Evolutionary conservation across 306 rosid species (phyloP), one percentile per base, ranked within the genome.

Genomic region (Urtica urens): DNA sequence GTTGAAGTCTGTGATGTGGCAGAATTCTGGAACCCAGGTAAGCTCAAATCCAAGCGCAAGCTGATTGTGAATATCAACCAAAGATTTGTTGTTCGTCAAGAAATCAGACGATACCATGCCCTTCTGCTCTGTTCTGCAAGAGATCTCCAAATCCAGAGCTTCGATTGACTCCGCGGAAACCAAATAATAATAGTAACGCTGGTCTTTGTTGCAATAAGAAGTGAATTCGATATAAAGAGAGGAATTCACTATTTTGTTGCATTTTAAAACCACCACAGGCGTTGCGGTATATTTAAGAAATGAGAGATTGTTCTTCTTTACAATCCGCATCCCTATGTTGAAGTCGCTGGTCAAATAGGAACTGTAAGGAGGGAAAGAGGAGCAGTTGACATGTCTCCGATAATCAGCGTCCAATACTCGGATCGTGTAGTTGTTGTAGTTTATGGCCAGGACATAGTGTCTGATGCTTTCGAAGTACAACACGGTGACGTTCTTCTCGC

Each of bases 401-500:
- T 51, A n/a, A 16, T 27, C 39, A 6, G 58, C 10, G 28, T 69
- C 80, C 23, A 58, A 59, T 9, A 74, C 4, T 13, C 64, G 57
- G 39, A 74, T 74, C 3, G 70, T 65, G 26, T 17, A 24, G 44
- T 65, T 49, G 21, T 25, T 25, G 46, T 62, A 62, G 20, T 52
- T 43, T 44, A 62, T 62, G 2, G 51, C 3, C 12, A 23, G 8
- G 0, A 62, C 53, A 4, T 28, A 6, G 31, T 29, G 52, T 35
- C 53, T 62, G 16, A 20, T 46, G 13, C 43, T 29, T n/a, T 47
- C 3, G 23, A 51, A 15, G 53, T 23, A 41, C 5, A 29, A 16
- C 0, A 60, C 16, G n/a, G 35, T 20, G 1, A 14, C 11, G 15
- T 46, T 39, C 33, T 61, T 41, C 28, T 61, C 67, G 24, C 58